Base-by-base conservation (phyloP, 768 basidiomycete species). In the Termitomyces sp. region DNA sequence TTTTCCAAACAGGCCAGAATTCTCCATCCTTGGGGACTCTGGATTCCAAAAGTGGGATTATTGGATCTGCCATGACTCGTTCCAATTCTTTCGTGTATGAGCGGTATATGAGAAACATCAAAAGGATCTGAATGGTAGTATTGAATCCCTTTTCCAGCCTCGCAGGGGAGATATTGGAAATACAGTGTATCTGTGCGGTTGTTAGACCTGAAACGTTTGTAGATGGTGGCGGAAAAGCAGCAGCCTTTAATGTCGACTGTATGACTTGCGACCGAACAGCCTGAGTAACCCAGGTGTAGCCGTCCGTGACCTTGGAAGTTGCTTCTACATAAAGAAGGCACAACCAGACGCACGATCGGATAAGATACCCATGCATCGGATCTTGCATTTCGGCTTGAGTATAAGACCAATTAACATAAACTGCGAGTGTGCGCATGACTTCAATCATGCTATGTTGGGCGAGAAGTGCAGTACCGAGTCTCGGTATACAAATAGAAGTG, bases 211-310 rank as follows among this genome's bases (percentile, higher is more conserved):
- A 55, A 43, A 31, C 0, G 6, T 31, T 10, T 11, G 38, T 55
- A 11, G 40, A 31, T 32, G 40, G 9, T 31, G 5, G 15, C 15
- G 54, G 45, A n/a, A 46, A 9, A 58, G 59, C 50, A 31, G 59
- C 59, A 53, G 50, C 40, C 46, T 52, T 60, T 20, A 60, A 38
- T 31, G 45, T 53, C 9, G 59, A 60, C 36, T 32, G 59, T 40
- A 60, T 54, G 31, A 53, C 40, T 51, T 54, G 59, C 10, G 59
- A 53, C 12, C 59, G 50, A 52, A 60, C 43, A 15, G 59, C 59
- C 42, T 60, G 59, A 10, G 59, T 53, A 14, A 60, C n/a, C 59
- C 59, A 60, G 20, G 59, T 60, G 59, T 52, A 60, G 20, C 59
- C 59, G 20, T 60, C 59, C 7, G 42, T 52, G 14, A 60, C 37